phyloP scores from a whole-genome alignment of 1,284 basidiomycete species.

The Melampsora larici-populina region DNA sequence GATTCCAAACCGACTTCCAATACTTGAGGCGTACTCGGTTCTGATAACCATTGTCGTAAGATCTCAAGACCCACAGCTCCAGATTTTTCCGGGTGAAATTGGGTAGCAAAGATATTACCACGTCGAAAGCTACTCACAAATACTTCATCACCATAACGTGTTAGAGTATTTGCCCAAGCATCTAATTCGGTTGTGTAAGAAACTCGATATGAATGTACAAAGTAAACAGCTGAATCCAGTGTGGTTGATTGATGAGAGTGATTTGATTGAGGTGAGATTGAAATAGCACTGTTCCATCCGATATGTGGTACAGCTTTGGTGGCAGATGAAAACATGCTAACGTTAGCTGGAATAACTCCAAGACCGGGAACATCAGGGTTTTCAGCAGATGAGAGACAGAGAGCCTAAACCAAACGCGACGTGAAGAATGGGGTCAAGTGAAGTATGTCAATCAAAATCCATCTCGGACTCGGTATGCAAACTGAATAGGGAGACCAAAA shows the following conservation, averaged over 20 bases:
- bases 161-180: constrained; percentile 76
- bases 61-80: constrained; percentile 82
- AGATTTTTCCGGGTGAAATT: constrained; percentile 99
- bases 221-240: constrained; percentile 73
- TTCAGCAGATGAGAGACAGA: constrained; percentile 82
- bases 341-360: constrained; percentile 68
- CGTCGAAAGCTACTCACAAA: constrained; percentile 81
- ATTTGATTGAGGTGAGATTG: constrained; percentile 57
- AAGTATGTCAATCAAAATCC: too few species aligned
- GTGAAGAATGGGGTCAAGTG: too few species aligned
- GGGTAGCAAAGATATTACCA: constrained; percentile 85
- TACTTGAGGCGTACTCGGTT: neutral
- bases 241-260: constrained; percentile 52
- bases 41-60: constrained; percentile 72
- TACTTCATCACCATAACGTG: constrained; percentile 89
- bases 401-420: constrained; percentile 55
- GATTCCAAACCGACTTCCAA: neutral
- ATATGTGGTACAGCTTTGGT: constrained; percentile 92
- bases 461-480: too few species aligned
- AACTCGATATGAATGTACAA: constrained; percentile 92
- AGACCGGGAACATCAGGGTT: constrained; percentile 63
- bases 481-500: neutral
- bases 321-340: constrained; percentile 64
- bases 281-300: constrained; percentile 76
- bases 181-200: constrained; percentile 61